Percentiles rank a stretch among this genome's conserved stretches.
Evolutionary conservation across 202 grass and related monocot genomes (phyloP).

Genomic region (Panicum virgatum): DNA sequence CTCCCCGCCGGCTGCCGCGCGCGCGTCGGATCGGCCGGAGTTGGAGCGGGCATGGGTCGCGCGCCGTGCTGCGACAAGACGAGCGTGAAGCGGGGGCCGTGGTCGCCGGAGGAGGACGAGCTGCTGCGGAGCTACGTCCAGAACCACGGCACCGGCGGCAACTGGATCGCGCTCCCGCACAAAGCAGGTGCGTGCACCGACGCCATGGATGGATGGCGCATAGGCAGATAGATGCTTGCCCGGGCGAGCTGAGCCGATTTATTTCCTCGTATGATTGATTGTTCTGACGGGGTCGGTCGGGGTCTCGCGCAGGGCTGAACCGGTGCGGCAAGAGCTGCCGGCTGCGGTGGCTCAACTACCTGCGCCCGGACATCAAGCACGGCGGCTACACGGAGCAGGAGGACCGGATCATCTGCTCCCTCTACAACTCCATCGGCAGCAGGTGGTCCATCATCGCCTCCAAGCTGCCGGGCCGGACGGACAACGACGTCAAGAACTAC

Average conservation of each 20-base stretch:
- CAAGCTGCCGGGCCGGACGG: constrained; percentile 73
- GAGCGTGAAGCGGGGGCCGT: constrained; percentile 89
- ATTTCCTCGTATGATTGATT: neutral
- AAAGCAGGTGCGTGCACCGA: constrained; percentile 70
- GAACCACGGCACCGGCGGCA: constrained; percentile 70
- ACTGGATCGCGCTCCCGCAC: constrained; percentile 91
- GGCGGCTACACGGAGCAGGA: constrained; percentile 83
- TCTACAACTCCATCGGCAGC: constrained; percentile 77
- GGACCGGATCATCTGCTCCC: constrained; percentile 68
- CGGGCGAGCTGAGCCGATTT: neutral
- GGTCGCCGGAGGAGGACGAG: constrained; percentile 93
- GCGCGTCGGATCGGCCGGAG: neutral
- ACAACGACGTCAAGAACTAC: constrained; percentile 97
- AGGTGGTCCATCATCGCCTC: constrained; percentile 73
- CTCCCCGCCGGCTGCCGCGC: too few relatives aligned
- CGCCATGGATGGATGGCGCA: neutral
- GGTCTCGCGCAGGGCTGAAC: constrained; percentile 51
- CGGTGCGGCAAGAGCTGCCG: constrained; percentile 96
- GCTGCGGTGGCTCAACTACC: constrained; percentile 95
- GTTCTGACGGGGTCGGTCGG: neutral
- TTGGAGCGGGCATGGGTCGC: constrained; percentile 58
- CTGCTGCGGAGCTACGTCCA: constrained; percentile 70
- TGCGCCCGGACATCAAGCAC: constrained; percentile 88
- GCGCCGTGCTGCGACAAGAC: constrained; percentile 97
- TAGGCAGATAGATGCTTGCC: neutral